These are phyloP conservation scores for Cercospora sojina DNA, from an alignment of 2,329 filamentous ascomycete genomes.

Conservation along the genomic window DNA sequence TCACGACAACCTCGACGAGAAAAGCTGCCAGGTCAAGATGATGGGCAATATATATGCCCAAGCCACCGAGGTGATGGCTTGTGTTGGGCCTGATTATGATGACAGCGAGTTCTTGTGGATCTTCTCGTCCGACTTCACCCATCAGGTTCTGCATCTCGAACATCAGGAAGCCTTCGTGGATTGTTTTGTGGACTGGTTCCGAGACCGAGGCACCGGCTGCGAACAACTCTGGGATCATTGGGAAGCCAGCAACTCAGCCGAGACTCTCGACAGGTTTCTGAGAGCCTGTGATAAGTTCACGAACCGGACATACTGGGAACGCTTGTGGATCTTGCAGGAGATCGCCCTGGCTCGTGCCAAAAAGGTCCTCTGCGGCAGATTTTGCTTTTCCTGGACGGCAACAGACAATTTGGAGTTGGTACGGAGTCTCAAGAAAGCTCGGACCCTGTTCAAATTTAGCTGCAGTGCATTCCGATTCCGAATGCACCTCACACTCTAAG, in stretches of 20 bases:
- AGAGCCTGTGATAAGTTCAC: not conserved
- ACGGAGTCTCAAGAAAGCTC: not conserved
- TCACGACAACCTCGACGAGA: conserved; percentile 16
- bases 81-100: not conserved
- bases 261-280: not conserved
- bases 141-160: not conserved
- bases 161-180: no score
- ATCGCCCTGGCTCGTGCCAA: not conserved
- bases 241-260: not conserved
- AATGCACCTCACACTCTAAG: no score
- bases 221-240: not conserved
- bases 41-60: conserved; percentile 18
- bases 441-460: not conserved
- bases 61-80: conserved; percentile 9
- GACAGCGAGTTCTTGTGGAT: not conserved
- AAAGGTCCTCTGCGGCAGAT: not conserved
- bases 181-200: no score
- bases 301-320: not conserved
- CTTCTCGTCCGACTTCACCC: not conserved
- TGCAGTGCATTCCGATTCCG: no score
- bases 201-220: no score
- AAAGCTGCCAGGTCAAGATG: conserved; percentile 12
- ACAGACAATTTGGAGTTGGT: not conserved
- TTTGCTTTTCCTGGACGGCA: not conserved
- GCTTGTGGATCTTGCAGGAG: not conserved